Evolutionary conservation across 1,284 basidiomycete species (phyloP).

Genomic region (Cryptococcus sp.): DNA sequence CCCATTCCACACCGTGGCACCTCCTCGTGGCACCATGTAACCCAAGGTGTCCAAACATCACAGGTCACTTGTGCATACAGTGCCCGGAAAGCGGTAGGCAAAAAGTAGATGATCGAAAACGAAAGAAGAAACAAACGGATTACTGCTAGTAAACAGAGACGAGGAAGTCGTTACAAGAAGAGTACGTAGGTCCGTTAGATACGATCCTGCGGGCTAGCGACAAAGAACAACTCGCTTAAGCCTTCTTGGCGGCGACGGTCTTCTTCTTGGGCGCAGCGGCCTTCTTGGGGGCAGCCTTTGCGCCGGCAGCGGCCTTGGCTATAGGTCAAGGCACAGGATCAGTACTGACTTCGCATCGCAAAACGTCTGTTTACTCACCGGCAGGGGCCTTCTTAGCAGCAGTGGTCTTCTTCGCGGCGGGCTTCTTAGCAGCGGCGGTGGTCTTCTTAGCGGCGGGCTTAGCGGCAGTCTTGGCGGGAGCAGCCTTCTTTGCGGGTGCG

Average conservation of each 20-base stretch:
- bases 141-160: conserved; percentile 1
- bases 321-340: neutral
- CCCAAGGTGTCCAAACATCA: neutral
- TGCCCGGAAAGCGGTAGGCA: conserved; percentile 7
- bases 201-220: neutral
- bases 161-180: neutral
- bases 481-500: conserved; percentile 18
- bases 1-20: too few species aligned
- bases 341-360: conserved; percentile 40
- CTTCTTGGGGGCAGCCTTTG: conserved; percentile 32
- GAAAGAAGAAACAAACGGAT: conserved; percentile 10
- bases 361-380: neutral
- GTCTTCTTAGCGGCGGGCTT: conserved; percentile 57
- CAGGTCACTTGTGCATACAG: conserved; percentile 15
- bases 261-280: conserved; percentile 9
- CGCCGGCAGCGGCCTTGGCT: conserved; percentile 7
- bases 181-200: too few species aligned
- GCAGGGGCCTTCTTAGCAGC: conserved; percentile 14
- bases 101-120: conserved; percentile 23
- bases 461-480: conserved; percentile 25
- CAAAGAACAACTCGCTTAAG: conserved; percentile 17
- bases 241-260: conserved; percentile 48
- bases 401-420: conserved; percentile 17
- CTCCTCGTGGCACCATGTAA: too few species aligned
- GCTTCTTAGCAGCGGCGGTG: conserved; percentile 37